Evolutionary conservation across 2,329 filamentous ascomycete species (phyloP).

Genomic region (Pseudogymnoascus verrucosus): DNA sequence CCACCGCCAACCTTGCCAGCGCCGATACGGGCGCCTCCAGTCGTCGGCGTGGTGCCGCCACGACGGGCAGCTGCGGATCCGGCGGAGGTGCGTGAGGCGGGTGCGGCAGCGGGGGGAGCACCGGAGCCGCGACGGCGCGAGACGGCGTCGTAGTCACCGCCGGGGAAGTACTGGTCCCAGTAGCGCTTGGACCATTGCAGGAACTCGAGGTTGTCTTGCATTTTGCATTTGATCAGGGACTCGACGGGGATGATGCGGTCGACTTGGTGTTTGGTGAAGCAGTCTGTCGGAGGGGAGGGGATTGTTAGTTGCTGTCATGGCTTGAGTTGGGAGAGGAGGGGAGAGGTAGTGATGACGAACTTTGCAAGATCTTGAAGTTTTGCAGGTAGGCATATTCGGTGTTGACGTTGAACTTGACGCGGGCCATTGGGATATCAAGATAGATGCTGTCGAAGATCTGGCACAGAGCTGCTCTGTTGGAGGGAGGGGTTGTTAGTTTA

Average conservation of each 20-base stretch:
- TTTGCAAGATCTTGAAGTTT: slow-evolving; percentile 97
- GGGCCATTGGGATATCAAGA: slow-evolving; percentile 86
- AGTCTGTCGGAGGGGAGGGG: slow-evolving; percentile 44
- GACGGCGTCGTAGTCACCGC: slow-evolving; percentile 92
- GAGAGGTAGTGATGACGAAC: slow-evolving; percentile 38
- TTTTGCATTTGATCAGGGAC: slow-evolving; percentile 91
- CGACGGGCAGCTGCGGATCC: slow-evolving; percentile 36
- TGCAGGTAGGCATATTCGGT: slow-evolving; percentile 95
- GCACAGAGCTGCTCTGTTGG: slow-evolving; percentile 76
- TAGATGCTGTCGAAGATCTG: slow-evolving; percentile 99
- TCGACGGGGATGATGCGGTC: slow-evolving; percentile 88
- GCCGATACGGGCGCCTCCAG: slow-evolving; percentile 36
- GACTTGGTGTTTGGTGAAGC: slow-evolving; percentile 77
- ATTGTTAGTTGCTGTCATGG: slow-evolving; percentile 11
- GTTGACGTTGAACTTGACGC: slow-evolving; percentile 98
- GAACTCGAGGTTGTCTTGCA: slow-evolving; percentile 99
- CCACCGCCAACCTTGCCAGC: slow-evolving; percentile 40
- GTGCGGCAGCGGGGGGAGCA: slow-evolving; percentile 42
- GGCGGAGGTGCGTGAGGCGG: slow-evolving; percentile 41
- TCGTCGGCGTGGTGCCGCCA: slow-evolving; percentile 33
- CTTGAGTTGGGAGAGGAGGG: not conserved
- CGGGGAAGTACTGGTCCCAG: slow-evolving; percentile 98
- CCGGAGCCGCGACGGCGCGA: slow-evolving; percentile 71
- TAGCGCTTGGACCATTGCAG: slow-evolving; percentile 93
- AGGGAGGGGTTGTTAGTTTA: slow-evolving; percentile 21